Base-by-base conservation (phyloP, 306 rosid species). In the Medicago arabica region DNA sequence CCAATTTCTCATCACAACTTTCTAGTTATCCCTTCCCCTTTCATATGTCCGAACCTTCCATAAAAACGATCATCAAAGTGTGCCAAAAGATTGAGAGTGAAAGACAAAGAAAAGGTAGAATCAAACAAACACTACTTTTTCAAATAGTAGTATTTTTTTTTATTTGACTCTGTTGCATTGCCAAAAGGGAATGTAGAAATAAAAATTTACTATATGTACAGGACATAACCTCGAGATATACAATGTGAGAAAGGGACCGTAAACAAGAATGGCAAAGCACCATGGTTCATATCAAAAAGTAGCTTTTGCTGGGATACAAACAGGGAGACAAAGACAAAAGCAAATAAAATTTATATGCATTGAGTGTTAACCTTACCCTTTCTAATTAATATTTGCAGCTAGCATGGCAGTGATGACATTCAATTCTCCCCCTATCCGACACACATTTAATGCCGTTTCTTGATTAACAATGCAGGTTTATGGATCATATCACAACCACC, bases 211-310 rank as follows among this genome's bases (percentile, higher is more conserved):
- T 28, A 15, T 65, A 65, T 74, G 19, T 46, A 47, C 72, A 46
- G 19, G 46, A 46, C 41, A 40, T 47, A 51, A 44, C 83, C 88
- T 85, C 88, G 81, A 85, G 78, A 81, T 47, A 59, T 69, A 58
- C 85, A 58, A 63, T 16, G 40, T 10, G 23, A 67, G 83, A 81
- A 82, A 82, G 75, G 5, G 88, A 82, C 84, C 28, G 8, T 41
- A 81, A 47, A 85, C 81, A 75, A 82, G 77, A 78, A 82, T 59
- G 80, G 84, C 69, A 79, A 82, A 79, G 43, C 83, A 66, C 79
- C 75, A 60, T 58, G 83, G 77, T 81, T 80, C 44, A 47, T 73
- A 61, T 77, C 9, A 74, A 81, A 81, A 84, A 53, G 85, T 74
- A 62, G 67, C 63, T 73, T 84, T 81, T 74, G 69, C 40, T 23